These are phyloP conservation scores for Gloeopeniophorella convolvens DNA, from an alignment of 768 basidiomycete species.

Conservation along the genomic window DNA sequence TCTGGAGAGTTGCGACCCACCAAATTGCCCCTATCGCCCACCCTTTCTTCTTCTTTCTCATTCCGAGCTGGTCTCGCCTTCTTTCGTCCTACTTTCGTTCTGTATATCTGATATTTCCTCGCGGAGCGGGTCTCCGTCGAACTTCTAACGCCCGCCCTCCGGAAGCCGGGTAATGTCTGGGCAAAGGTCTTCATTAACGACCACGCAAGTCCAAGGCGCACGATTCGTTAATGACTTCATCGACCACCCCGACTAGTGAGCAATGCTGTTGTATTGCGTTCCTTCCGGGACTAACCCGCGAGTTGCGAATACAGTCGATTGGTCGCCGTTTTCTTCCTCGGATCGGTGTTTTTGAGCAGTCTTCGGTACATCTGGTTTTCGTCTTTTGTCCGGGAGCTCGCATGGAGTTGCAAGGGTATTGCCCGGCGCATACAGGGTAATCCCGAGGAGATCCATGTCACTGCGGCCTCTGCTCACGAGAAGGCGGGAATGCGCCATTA, in stretches of 20 bases:
- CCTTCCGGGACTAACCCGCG: too few relatives aligned
- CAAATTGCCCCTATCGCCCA: not conserved
- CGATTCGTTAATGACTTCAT: not conserved
- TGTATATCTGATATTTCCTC: not conserved
- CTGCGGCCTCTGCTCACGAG: not conserved
- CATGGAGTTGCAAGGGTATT: not conserved
- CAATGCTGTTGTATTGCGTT: not conserved
- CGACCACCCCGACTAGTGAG: constrained; percentile 15
- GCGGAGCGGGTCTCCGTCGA: not conserved
- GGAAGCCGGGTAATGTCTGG: constrained; percentile 8
- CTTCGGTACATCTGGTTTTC: constrained; percentile 25
- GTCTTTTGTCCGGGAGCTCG: constrained; percentile 18
- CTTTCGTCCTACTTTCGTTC: not conserved
- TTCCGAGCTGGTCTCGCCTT: constrained; percentile 16
- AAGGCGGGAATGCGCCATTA: not conserved
- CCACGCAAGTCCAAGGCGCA: not conserved
- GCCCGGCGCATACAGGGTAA: not conserved
- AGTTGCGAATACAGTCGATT: too few relatives aligned
- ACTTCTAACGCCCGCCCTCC: not conserved
- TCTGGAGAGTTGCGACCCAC: not conserved
- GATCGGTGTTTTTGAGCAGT: constrained; percentile 35
- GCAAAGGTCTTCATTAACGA: not conserved
- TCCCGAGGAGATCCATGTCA: not conserved
- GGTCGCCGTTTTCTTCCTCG: constrained; percentile 35
- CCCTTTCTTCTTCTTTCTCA: not conserved